phyloP scores from a whole-genome alignment of 1,139 yeast species.

The Arxiozyma bovina region DNA sequence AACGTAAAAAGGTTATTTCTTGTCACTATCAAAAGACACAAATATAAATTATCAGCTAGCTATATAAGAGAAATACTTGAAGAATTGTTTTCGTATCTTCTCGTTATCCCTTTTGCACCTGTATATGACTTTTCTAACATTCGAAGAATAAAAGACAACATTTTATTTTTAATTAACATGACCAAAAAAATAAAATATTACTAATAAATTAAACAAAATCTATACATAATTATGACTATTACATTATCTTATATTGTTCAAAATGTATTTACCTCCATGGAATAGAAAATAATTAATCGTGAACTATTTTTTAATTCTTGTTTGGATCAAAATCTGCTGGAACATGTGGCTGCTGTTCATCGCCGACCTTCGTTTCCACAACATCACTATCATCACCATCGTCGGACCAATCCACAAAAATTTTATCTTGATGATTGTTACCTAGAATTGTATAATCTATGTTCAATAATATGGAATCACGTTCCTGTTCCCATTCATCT shows the following conservation, averaged over 20 bases:
- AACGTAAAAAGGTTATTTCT: too few relatives aligned
- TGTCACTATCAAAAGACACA: too few relatives aligned
- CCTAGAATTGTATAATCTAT: constrained; percentile 42
- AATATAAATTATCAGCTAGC: too few relatives aligned
- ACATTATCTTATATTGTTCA: background rate
- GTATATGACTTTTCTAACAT: background rate
- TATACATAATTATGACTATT: background rate
- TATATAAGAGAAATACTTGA: too few relatives aligned
- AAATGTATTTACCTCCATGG: background rate
- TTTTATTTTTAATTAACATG: background rate
- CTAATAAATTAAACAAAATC: background rate
- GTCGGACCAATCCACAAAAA: constrained; percentile 62
- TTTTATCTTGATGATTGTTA: constrained; percentile 29
- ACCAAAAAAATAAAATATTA: background rate
- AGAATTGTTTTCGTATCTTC: too few relatives aligned
- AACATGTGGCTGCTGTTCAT: background rate
- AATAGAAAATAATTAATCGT: background rate
- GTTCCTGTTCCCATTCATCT: constrained; percentile 59
- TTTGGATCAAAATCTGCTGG: constrained; percentile 19
- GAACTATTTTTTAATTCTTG: constrained; percentile 1
- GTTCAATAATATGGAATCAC: constrained; percentile 58
- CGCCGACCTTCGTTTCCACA: constrained; percentile 4
- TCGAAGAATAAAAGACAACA: background rate
- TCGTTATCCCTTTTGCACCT: too few relatives aligned
- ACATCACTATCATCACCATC: constrained; percentile 30